Evolutionary conservation across 2,329 filamentous ascomycete genomes (phyloP).

Genomic region (Fusarium clavum): DNA sequence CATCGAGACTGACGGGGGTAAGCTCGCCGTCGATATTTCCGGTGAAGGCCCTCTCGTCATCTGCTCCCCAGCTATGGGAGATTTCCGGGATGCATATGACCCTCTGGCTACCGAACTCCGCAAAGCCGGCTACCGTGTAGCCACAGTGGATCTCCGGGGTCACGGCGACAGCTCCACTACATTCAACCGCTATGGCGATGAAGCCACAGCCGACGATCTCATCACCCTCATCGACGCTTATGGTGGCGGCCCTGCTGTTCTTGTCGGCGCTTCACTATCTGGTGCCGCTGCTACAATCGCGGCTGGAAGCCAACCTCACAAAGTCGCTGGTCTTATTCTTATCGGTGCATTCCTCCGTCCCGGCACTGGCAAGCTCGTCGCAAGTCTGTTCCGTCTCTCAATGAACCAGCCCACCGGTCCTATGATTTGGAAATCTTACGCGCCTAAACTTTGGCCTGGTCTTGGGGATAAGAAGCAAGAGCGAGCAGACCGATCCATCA

Average conservation of each 20-base stretch:
- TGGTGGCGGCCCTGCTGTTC: slow-evolving; percentile 14
- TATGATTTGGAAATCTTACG: slow-evolving; percentile 21
- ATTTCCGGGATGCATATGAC: slow-evolving; percentile 27
- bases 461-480: slow-evolving; percentile 22
- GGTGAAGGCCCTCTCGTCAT: slow-evolving; percentile 30
- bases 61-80: slow-evolving; percentile 32
- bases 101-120: slow-evolving; percentile 16
- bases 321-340: slow-evolving; percentile 23
- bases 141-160: slow-evolving; percentile 29
- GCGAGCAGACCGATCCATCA: slow-evolving; percentile 14
- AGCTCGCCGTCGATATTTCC: slow-evolving; percentile 23
- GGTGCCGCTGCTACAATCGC: slow-evolving; percentile 30
- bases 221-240: slow-evolving; percentile 14
- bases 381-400: neutral
- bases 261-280: slow-evolving; percentile 16
- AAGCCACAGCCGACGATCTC: slow-evolving; percentile 24
- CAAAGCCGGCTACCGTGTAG: slow-evolving; percentile 19
- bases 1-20: slow-evolving; percentile 32
- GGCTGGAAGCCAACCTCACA: slow-evolving; percentile 17
- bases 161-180: slow-evolving; percentile 28
- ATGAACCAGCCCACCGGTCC: slow-evolving; percentile 8
- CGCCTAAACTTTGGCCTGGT: slow-evolving; percentile 27
- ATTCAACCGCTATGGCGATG: slow-evolving; percentile 22
- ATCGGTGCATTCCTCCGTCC: slow-evolving; percentile 26
- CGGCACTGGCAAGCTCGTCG: neutral